Percentiles rank a stretch among this genome's conserved stretches.
These are phyloP conservation scores for Tolypocladium amazonense DNA, from an alignment of 2,329 filamentous ascomycete species.

Conservation along the genomic window DNA sequence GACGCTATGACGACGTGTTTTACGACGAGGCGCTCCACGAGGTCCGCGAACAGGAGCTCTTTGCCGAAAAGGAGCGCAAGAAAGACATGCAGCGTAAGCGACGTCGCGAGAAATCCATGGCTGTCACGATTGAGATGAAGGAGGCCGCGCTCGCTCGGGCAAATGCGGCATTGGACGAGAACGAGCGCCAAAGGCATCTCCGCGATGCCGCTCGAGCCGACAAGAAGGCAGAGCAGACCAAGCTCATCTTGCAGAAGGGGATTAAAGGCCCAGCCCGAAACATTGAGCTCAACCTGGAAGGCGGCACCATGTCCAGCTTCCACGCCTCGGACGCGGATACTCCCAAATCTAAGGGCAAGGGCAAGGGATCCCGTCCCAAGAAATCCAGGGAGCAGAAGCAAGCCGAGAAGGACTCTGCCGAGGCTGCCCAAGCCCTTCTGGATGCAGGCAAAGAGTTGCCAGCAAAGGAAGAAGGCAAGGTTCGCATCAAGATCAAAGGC, in stretches of 20 bases:
- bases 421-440: constrained; percentile 75
- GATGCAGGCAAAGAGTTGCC: constrained; percentile 66
- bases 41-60: constrained; percentile 80
- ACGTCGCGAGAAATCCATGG: constrained; percentile 90
- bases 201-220: constrained; percentile 82
- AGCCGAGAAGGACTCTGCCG: constrained; percentile 71
- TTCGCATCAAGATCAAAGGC: constrained; percentile 52
- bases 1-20: constrained; percentile 65
- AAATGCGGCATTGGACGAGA: constrained; percentile 67
- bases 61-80: constrained; percentile 96
- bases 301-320: constrained; percentile 78
- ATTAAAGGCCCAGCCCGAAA: constrained; percentile 65
- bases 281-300: constrained; percentile 71
- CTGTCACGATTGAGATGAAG: constrained; percentile 83
- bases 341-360: constrained; percentile 38
- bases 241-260: constrained; percentile 75
- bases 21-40: constrained; percentile 75
- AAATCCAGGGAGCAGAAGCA: constrained; percentile 86
- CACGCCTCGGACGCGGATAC: constrained; percentile 52
- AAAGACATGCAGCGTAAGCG: constrained; percentile 99
- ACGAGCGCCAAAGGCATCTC: constrained; percentile 69
- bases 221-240: constrained; percentile 87
- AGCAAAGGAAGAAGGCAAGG: constrained; percentile 46
- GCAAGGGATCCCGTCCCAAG: constrained; percentile 61
- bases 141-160: constrained; percentile 72